Percentiles rank a stretch among this genome's conserved stretches.
These are phyloP conservation scores for Lentinula edodes DNA, from an alignment of 768 basidiomycete species.

Conservation along the genomic window DNA sequence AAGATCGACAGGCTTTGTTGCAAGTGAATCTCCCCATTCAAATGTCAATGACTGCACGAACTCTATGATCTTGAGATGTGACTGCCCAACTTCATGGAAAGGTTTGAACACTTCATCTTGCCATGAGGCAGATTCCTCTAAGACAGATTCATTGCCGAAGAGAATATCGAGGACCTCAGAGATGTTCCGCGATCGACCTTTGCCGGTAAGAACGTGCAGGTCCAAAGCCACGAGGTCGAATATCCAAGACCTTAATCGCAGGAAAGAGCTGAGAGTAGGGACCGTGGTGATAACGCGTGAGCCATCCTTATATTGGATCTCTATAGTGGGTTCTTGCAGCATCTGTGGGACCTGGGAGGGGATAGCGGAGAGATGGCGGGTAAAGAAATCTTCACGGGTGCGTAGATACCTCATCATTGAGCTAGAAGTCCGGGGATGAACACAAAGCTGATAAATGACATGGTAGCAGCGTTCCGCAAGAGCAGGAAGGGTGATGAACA, in stretches of 20 bases:
- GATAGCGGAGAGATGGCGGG: slow-evolving; percentile 73
- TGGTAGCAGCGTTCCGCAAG: slow-evolving; percentile 84
- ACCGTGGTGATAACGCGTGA: slow-evolving; percentile 64
- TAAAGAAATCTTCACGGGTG: slow-evolving; percentile 85
- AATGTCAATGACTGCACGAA: slow-evolving; percentile 83
- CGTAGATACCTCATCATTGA: slow-evolving; percentile 82
- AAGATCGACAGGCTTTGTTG: slow-evolving; percentile 50
- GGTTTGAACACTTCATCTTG: slow-evolving; percentile 48
- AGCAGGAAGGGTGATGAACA: slow-evolving; percentile 62
- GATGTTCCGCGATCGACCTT: slow-evolving; percentile 68
- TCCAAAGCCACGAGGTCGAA: slow-evolving; percentile 86
- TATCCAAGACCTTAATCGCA: slow-evolving; percentile 78
- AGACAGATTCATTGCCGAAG: slow-evolving; percentile 60
- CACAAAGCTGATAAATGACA: slow-evolving; percentile 79
- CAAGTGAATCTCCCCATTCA: slow-evolving; percentile 78
- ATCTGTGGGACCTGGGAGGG: slow-evolving; percentile 58
- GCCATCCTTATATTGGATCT: slow-evolving; percentile 68
- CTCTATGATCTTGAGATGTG: slow-evolving; percentile 82
- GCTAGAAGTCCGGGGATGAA: slow-evolving; percentile 79
- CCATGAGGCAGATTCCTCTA: slow-evolving; percentile 28
- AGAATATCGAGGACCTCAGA: slow-evolving; percentile 74
- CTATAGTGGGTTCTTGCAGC: slow-evolving; percentile 44
- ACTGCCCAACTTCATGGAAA: slow-evolving; percentile 75
- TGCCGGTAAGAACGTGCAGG: slow-evolving; percentile 78
- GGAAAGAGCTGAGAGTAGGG: slow-evolving; percentile 63